Evolutionary conservation across 2,329 filamentous ascomycete species (phyloP), one percentile per base, ranked within the genome.

Genomic region (Thelonectria olida): DNA sequence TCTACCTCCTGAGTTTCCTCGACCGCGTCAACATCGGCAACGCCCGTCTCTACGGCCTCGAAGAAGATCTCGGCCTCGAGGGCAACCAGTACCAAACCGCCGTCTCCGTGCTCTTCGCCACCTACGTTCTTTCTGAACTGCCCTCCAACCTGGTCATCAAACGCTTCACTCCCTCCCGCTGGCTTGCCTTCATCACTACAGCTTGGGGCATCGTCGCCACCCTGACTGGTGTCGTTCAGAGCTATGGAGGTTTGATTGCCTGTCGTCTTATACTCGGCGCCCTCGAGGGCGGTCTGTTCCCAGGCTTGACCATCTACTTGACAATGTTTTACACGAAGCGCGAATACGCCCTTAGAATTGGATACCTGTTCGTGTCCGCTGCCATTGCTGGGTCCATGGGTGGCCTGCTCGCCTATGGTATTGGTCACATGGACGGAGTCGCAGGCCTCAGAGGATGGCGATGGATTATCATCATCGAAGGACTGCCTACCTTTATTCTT

Each of bases 11-110:
- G 38, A 67, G 62, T 36, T 71, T 71, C 42, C 56, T 72, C 17
- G 69, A 72, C 54, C 73, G 73, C 7, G 72, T 74, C 36, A 75
- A 75, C 41, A 74, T 75, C 2, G 87, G 88, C 47, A 91, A 90
- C 75, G 88, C 88, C 9, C 80, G 84, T 4, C 79, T 91, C 2
- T 90, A 89, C 67, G 84, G 84, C 2, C 71, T 92, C 36, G 86
- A 90, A 70, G 77, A 84, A 59, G 88, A 90, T 64, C 79, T 91
- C 5, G 79, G 82, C 3, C 76, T 92, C 56, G 73, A 75, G 8
- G 82, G 84, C 2, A 82, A 84, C 45, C 82, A 89, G 68, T 90
- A 86, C 67, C 86, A 90, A 70, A 66, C 67, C 13, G 72, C 71
- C 1, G 73, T 75, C 0, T 73, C 73, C 1, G 63, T 76, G 2